A percentile compares a stretch with the other conserved stretches of the same genome.
Conservation (phyloP, 2,329 filamentous ascomycete genomes). For the Stagonosporopsis vannaccii region DNA sequence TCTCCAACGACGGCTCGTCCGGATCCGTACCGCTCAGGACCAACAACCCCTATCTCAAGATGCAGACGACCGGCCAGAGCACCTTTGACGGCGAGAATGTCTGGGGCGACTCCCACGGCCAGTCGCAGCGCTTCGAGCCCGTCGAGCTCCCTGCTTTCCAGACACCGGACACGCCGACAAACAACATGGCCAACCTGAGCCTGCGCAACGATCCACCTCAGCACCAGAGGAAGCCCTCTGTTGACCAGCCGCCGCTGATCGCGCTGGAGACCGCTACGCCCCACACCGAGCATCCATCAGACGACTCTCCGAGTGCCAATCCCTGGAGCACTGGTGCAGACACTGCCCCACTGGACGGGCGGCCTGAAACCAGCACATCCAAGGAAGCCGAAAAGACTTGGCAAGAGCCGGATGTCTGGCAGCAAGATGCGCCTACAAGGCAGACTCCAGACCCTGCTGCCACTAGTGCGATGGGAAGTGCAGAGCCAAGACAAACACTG, state of each 20-base stretch:
- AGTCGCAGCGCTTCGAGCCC: conserved; percentile 41
- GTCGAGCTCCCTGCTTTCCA: conserved; percentile 53
- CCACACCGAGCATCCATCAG: conserved; percentile 29
- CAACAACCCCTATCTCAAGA: conserved; percentile 55
- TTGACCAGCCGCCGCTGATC: conserved; percentile 27
- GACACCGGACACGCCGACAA: conserved; percentile 49
- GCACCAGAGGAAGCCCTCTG: conserved; percentile 30
- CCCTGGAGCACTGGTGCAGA: conserved; percentile 41
- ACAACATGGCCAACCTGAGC: conserved; percentile 50
- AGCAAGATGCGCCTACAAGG: conserved; percentile 31
- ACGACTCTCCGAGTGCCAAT: conserved; percentile 35
- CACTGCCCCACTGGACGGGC: conserved; percentile 23
- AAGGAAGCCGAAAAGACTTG: conserved; percentile 27
- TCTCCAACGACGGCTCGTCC: conserved; percentile 36
- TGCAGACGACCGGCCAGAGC: conserved; percentile 48
- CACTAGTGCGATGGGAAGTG: conserved; percentile 27
- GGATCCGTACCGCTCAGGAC: conserved; percentile 47
- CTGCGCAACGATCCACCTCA: conserved; percentile 37
- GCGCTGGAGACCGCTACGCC: conserved; percentile 25
- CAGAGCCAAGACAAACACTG: conserved; percentile 10
- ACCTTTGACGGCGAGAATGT: conserved; percentile 48
- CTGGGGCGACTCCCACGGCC: conserved; percentile 47
- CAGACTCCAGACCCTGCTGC: conserved; percentile 27
- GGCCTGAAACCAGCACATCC: background rate
- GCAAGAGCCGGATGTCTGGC: conserved; percentile 46